Percentiles rank a stretch among this genome's conserved stretches.
Conservation (phyloP, 2,329 filamentous ascomycete species). For the Ceratocystiopsis brevicomis region DNA sequence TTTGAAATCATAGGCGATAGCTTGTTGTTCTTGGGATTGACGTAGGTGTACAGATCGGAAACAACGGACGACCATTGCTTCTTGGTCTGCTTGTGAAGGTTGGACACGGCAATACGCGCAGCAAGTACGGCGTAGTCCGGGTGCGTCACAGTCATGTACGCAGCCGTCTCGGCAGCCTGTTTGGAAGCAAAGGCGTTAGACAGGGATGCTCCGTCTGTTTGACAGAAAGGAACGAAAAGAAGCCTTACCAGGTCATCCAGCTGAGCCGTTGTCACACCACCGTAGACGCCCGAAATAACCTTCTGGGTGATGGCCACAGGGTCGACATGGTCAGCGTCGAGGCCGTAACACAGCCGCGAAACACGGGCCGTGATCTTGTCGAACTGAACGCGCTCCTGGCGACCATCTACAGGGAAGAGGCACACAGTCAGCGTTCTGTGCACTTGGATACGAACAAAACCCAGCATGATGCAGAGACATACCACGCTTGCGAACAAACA, state of each 20-base stretch:
- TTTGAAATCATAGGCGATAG: conserved; percentile 88
- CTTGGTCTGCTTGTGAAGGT: conserved; percentile 99
- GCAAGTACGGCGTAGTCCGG: conserved; percentile 98
- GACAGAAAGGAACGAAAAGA: neutral
- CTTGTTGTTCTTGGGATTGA: conserved; percentile 80
- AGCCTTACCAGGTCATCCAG: conserved; percentile 78
- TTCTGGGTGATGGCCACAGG: conserved; percentile 97
- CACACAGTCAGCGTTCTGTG: neutral
- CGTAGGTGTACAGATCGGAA: conserved; percentile 81
- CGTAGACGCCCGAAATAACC: conserved; percentile 97
- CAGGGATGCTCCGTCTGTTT: no score
- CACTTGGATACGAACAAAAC: neutral
- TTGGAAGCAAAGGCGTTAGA: neutral
- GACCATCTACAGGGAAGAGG: conserved; percentile 53
- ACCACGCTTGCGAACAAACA: conserved; percentile 48
- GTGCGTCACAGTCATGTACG: conserved; percentile 99
- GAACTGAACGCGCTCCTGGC: conserved; percentile 99
- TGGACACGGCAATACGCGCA: conserved; percentile 94
- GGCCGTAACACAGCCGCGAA: conserved; percentile 89
- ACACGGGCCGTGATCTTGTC: conserved; percentile 99
- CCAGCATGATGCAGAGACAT: conserved; percentile 15
- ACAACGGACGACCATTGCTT: conserved; percentile 98
- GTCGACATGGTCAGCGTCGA: conserved; percentile 88
- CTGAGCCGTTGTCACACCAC: conserved; percentile 90
- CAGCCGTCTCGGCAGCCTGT: conserved; percentile 92